Conservation (phyloP, 2,329 filamentous ascomycete genomes). For the Coniella lustricola region DNA sequence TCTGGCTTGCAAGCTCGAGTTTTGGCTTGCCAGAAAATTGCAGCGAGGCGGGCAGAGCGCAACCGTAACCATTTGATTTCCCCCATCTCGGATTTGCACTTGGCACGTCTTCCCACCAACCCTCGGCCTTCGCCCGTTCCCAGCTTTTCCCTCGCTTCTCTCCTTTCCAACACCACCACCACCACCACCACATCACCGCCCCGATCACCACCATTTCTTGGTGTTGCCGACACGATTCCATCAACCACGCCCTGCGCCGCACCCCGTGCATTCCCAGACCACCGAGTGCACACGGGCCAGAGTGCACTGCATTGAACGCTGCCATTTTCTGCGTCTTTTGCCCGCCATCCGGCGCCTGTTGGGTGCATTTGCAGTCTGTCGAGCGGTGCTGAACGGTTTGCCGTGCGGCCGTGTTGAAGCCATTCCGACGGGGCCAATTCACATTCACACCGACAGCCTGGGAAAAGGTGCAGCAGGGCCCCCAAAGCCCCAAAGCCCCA, state of each 20-base stretch:
- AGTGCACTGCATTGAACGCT: slow-evolving; percentile 24
- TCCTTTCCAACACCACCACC: slow-evolving; percentile 22
- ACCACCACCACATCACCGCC: slow-evolving; percentile 23
- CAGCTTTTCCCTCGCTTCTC: slow-evolving; percentile 24
- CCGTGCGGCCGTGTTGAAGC: slow-evolving; percentile 16
- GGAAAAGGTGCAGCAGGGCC: slow-evolving; percentile 3
- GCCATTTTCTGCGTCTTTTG: slow-evolving; percentile 18
- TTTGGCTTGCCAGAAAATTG: slow-evolving; percentile 39
- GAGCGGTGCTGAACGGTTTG: slow-evolving; percentile 1
- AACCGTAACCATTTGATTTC: slow-evolving; percentile 50
- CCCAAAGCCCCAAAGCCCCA: slow-evolving; percentile 8
- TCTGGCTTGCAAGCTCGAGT: too few relatives aligned
- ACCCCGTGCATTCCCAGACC: slow-evolving; percentile 30
- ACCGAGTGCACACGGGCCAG: slow-evolving; percentile 28
- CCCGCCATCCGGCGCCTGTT: slow-evolving; percentile 18
- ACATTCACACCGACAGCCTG: too few relatives aligned
- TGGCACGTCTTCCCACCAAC: slow-evolving; percentile 17
- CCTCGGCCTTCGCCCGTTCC: slow-evolving; percentile 28
- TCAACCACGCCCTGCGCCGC: slow-evolving; percentile 25
- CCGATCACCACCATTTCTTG: slow-evolving; percentile 22
- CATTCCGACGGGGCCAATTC: slow-evolving; percentile 22
- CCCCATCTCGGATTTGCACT: too few relatives aligned
- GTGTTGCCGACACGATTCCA: slow-evolving; percentile 20
- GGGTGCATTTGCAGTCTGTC: slow-evolving; percentile 17
- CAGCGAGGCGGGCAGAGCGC: slow-evolving; percentile 40